phyloP scores from a whole-genome alignment of 2,329 filamentous ascomycete species.

The Penicillium sp. region DNA sequence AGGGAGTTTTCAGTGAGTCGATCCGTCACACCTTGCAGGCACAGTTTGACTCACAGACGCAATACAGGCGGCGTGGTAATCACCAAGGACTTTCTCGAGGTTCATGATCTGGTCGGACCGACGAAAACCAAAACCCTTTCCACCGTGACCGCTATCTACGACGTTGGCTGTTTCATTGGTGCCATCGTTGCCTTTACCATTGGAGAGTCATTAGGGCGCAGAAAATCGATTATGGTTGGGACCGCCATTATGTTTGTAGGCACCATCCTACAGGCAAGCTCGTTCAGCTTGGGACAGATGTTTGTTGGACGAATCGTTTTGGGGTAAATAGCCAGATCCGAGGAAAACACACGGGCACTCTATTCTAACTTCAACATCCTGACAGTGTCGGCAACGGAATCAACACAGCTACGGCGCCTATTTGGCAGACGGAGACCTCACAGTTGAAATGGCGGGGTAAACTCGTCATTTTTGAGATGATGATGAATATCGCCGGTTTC shows the following conservation, averaged over 20 bases:
- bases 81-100: slow-evolving; percentile 50
- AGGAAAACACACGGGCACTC: too few species aligned
- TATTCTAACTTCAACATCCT: too few species aligned
- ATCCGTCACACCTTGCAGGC: too few species aligned
- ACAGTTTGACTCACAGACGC: not conserved
- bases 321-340: slow-evolving; percentile 37
- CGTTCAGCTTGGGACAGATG: slow-evolving; percentile 49
- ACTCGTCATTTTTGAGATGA: slow-evolving; percentile 50
- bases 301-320: slow-evolving; percentile 48
- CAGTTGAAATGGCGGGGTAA: slow-evolving; percentile 47
- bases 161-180: slow-evolving; percentile 60
- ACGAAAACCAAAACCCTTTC: slow-evolving; percentile 20
- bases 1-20: slow-evolving; percentile 50
- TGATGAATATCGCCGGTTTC: slow-evolving; percentile 53
- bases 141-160: slow-evolving; percentile 52
- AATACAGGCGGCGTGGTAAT: slow-evolving; percentile 55
- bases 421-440: slow-evolving; percentile 53
- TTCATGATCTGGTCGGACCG: slow-evolving; percentile 42
- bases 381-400: slow-evolving; percentile 34
- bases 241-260: slow-evolving; percentile 51
- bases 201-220: slow-evolving; percentile 49
- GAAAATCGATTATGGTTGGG: slow-evolving; percentile 47
- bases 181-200: slow-evolving; percentile 46
- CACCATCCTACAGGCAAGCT: slow-evolving; percentile 48
- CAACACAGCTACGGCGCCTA: slow-evolving; percentile 51